phyloP scores from a whole-genome alignment of 2,329 filamentous ascomycete species.

The Botrytis byssoidea region DNA sequence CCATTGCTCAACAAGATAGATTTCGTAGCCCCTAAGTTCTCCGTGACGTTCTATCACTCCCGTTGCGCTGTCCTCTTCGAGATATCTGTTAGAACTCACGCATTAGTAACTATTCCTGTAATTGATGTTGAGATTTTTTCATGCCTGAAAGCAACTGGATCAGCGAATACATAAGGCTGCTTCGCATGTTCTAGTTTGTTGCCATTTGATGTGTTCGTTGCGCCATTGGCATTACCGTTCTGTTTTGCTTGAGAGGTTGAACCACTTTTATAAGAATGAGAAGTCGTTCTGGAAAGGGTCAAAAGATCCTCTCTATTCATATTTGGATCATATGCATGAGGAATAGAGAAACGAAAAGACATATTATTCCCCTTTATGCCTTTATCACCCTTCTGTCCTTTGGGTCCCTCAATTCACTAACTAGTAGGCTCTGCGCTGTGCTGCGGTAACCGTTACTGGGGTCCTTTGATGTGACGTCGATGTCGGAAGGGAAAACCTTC shows the following conservation, averaged over 20 bases:
- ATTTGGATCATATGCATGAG: conserved; percentile 36
- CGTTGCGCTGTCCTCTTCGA: conserved; percentile 81
- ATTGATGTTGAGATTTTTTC: conserved; percentile 5
- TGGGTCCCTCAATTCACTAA: not conserved
- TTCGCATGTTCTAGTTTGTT: conserved; percentile 15
- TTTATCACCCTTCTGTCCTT: not conserved
- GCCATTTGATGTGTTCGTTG: not conserved
- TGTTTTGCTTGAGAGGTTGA: conserved; percentile 19
- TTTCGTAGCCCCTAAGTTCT: conserved; percentile 77
- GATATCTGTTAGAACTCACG: conserved; percentile 52
- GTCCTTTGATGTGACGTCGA: conserved; percentile 18
- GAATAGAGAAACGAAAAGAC: conserved; percentile 29
- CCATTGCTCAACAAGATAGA: conserved; percentile 97
- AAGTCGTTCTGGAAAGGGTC: conserved; percentile 33
- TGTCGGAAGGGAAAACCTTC: conserved; percentile 14
- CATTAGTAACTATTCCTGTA: not conserved
- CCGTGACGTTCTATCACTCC: conserved; percentile 70
- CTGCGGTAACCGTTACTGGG: conserved; percentile 10
- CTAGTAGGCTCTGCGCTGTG: conserved; percentile 4
- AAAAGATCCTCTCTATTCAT: conserved; percentile 36
- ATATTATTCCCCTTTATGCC: conserved; percentile 25
- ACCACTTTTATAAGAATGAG: conserved; percentile 29
- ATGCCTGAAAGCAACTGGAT: conserved; percentile 61
- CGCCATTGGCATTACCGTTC: conserved; percentile 22
- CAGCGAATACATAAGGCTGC: conserved; percentile 56